Conservation (phyloP, 179 eudicot genomes). For the Heliamphora pulchella region DNA sequence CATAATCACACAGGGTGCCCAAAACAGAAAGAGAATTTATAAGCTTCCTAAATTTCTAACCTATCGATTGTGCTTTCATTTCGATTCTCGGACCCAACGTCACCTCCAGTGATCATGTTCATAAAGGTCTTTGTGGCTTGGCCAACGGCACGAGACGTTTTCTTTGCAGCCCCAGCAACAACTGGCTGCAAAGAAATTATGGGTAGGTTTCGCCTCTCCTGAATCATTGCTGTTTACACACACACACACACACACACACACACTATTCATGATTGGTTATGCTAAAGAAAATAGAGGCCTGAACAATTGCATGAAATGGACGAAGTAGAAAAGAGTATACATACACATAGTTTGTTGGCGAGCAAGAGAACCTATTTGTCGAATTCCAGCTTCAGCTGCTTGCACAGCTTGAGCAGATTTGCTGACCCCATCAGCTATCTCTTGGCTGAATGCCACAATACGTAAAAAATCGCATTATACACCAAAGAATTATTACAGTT, state of each 20-base stretch:
- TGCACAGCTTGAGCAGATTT: constrained; percentile 89
- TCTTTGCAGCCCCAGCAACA: constrained; percentile 78
- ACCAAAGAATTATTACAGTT: background rate
- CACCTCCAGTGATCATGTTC: constrained; percentile 52
- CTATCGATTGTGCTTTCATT: constrained; percentile 17
- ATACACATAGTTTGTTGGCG: constrained; percentile 69
- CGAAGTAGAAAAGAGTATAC: constrained; percentile 16
- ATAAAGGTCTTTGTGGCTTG: constrained; percentile 55
- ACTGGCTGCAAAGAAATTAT: constrained; percentile 59
- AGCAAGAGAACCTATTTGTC: constrained; percentile 72
- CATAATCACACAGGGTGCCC: background rate
- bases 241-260: background rate
- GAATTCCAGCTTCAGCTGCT: constrained; percentile 84
- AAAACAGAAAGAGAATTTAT: background rate
- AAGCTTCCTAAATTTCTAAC: constrained; percentile 16
- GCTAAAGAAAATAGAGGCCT: background rate
- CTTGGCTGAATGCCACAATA: constrained; percentile 45
- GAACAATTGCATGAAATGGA: background rate
- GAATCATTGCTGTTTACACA: constrained; percentile 58
- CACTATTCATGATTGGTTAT: background rate
- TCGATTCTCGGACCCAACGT: constrained; percentile 28
- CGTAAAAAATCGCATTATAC: background rate
- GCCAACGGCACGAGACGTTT: constrained; percentile 73
- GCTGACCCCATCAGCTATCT: constrained; percentile 75
- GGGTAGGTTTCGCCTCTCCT: constrained; percentile 87